Evolutionary conservation across 2,329 filamentous ascomycete genomes (phyloP), one percentile per base, ranked within the genome.

Genomic region (Penicillium sp.): DNA sequence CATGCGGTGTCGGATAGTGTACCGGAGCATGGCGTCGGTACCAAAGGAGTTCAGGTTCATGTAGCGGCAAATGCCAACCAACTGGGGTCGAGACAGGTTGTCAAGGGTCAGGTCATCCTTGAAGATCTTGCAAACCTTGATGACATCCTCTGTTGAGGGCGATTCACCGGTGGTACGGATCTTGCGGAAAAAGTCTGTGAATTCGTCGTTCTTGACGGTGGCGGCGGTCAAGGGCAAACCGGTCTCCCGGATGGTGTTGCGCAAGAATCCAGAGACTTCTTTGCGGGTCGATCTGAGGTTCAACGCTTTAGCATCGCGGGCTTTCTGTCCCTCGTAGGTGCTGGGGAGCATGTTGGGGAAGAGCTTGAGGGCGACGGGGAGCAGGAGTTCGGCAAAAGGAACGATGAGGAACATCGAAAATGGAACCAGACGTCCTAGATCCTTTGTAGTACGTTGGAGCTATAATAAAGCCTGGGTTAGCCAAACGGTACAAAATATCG

Each of bases 41-140:
- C 94, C 94, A 69, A 97, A 97, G 0, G 92, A 93, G 80, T 93
- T 94, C 56, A 99, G 85, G 78, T 95, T 97, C 88, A 99, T 93
- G 81, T 99, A 99, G 61, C 91, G 89, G 83, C 94, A 97, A 84
- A 97, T 99, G 56, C 90, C 96, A 31, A 99, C 93, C 51, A 99
- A 82, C 78, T 99, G 94, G 17, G 94, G 94, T 62, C 94, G 86
- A 19, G 93, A 97, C 64, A 99, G 80, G 78, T 99, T 99, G 85
- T 99, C 94, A 33, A 99, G 83, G 0, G 94, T 99, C 69, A 99
- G 75, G 75, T 99, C 94, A 73, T 99, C 94, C 76, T 94, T 95
- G 86, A 99, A 99, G 64, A 96, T 89, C 83, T 97, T 95, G 86
- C 94, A 97, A 62, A 99, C 93, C 78, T 94, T 96, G 82, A 99